phyloP scores from a whole-genome alignment of 345 rosid species.

The Corymbia maculata region DNA sequence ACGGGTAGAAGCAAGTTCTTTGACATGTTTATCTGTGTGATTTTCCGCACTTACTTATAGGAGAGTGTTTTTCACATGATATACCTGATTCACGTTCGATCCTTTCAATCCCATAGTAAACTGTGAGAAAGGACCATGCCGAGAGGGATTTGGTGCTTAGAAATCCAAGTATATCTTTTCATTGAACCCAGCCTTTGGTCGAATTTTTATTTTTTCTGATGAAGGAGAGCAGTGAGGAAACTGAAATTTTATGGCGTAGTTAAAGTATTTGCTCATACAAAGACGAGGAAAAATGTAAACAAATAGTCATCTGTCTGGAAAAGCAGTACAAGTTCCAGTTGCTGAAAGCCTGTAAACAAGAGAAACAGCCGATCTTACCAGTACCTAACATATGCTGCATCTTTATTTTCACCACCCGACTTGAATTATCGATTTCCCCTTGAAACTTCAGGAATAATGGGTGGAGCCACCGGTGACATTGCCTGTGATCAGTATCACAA shows the following conservation, averaged over 20 bases:
- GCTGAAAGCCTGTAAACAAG: background rate
- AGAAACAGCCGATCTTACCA: background rate
- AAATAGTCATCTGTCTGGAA: background rate
- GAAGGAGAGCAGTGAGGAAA: background rate
- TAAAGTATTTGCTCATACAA: background rate
- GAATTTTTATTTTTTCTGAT: background rate
- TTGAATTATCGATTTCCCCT: background rate
- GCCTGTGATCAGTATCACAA: conserved; percentile 16
- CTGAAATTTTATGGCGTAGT: background rate
- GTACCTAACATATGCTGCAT: background rate
- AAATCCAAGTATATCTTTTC: background rate
- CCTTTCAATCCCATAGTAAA: background rate
- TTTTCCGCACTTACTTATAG: background rate
- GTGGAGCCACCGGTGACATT: conserved; percentile 14
- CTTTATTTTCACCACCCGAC: background rate
- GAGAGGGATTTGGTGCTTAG: background rate
- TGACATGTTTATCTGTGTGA: background rate
- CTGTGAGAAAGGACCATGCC: background rate
- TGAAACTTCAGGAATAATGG: background rate
- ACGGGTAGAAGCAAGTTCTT: background rate
- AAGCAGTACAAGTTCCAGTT: background rate
- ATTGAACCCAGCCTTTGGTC: background rate
- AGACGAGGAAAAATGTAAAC: background rate
- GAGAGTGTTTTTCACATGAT: background rate
- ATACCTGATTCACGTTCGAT: background rate